Conservation (phyloP, 2,329 filamentous ascomycete species). For the Aspergillus nomiae region DNA sequence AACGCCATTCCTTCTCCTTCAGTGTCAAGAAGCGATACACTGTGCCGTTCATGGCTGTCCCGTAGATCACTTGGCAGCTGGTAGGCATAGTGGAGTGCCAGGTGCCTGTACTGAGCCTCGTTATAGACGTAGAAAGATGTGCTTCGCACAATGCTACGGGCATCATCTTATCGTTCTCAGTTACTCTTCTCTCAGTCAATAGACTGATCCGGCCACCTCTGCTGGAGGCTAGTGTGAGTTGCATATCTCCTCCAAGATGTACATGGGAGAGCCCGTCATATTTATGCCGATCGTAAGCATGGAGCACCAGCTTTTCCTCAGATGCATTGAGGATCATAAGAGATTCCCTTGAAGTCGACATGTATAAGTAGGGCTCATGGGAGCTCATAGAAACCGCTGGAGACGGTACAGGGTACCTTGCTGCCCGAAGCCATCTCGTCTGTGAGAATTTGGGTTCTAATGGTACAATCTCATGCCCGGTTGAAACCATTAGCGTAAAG, state of each 20-base stretch:
- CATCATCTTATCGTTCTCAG: conserved; percentile 34
- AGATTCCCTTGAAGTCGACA: conserved; percentile 58
- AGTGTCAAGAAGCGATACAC: conserved; percentile 71
- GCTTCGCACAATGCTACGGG: conserved; percentile 32
- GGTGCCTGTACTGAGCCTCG: conserved; percentile 29
- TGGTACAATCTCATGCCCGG: conserved; percentile 47
- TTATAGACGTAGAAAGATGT: conserved; percentile 37
- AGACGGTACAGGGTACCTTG: conserved; percentile 48
- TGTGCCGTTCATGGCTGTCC: conserved; percentile 69
- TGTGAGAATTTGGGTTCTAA: conserved; percentile 45
- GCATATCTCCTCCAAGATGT: conserved; percentile 42
- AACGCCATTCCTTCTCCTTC: conserved; percentile 60
- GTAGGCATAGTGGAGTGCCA: conserved; percentile 17
- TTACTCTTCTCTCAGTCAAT: conserved; percentile 28
- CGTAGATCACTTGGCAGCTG: conserved; percentile 57
- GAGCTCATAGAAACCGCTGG: conserved; percentile 54
- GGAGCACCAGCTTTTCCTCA: conserved; percentile 35
- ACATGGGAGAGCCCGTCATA: conserved; percentile 37
- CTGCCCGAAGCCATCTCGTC: conserved; percentile 44
- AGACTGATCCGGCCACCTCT: conserved; percentile 55
- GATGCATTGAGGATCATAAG: conserved; percentile 50
- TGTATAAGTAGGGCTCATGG: conserved; percentile 50
- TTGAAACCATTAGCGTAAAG: conserved; percentile 48
- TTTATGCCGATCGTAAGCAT: conserved; percentile 37
- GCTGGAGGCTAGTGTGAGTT: conserved; percentile 53